Evolutionary conservation across 2,329 filamentous ascomycete species (phyloP).

Genomic region (Penicillium sumatraense): DNA sequence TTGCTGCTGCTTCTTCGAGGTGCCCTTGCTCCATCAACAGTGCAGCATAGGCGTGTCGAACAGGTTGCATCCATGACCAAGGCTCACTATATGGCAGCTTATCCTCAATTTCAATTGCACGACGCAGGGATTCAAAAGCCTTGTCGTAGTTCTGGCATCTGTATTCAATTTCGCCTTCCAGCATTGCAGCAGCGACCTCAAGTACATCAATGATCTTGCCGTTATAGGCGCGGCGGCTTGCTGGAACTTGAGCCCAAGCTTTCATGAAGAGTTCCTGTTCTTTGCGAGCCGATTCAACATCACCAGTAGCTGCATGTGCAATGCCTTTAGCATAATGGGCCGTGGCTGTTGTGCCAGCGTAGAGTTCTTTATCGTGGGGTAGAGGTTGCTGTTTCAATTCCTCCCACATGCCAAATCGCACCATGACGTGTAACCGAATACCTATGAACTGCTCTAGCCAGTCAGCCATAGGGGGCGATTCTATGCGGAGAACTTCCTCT

Average conservation of each 20-base stretch:
- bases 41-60: slow-evolving; percentile 70
- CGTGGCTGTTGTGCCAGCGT: slow-evolving; percentile 70
- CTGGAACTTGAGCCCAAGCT: slow-evolving; percentile 58
- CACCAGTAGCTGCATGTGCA: slow-evolving; percentile 62
- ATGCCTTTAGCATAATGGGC: slow-evolving; percentile 68
- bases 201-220: slow-evolving; percentile 69
- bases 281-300: slow-evolving; percentile 56
- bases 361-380: slow-evolving; percentile 63
- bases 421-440: slow-evolving; percentile 67
- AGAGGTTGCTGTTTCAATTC: slow-evolving; percentile 63
- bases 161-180: slow-evolving; percentile 75
- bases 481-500: slow-evolving; percentile 63
- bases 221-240: slow-evolving; percentile 67
- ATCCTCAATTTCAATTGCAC: slow-evolving; percentile 64
- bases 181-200: slow-evolving; percentile 63
- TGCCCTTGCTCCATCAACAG: slow-evolving; percentile 68
- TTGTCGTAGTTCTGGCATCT: slow-evolving; percentile 60
- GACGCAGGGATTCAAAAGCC: slow-evolving; percentile 63
- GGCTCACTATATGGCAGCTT: slow-evolving; percentile 71
- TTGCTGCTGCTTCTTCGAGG: slow-evolving; percentile 56
- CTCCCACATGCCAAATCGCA: slow-evolving; percentile 73
- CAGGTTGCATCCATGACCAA: slow-evolving; percentile 78
- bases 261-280: slow-evolving; percentile 57
- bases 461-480: slow-evolving; percentile 75
- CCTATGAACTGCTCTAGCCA: slow-evolving; percentile 73